These are phyloP conservation scores for Pestalotiopsis sp. DNA, from an alignment of 2,329 filamentous ascomycete genomes.

Conservation along the genomic window DNA sequence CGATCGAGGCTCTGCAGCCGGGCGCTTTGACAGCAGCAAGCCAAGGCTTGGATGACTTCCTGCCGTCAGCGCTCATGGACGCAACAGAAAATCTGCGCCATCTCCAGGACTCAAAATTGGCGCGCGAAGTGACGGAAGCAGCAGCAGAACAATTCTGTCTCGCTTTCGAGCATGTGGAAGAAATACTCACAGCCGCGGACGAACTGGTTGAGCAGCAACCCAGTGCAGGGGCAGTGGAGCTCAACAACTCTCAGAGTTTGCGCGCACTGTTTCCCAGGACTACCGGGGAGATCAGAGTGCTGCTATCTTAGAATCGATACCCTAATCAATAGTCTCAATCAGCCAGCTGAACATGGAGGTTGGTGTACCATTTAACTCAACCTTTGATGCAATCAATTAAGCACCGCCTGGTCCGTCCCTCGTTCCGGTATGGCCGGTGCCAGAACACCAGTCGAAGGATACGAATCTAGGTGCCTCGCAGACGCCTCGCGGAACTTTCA, in stretches of 20 bases:
- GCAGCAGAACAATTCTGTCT: constrained; percentile 83
- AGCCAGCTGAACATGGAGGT: neutral
- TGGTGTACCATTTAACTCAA: neutral
- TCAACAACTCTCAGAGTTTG: constrained; percentile 34
- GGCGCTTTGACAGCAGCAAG: constrained; percentile 67
- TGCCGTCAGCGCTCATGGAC: constrained; percentile 92
- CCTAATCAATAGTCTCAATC: neutral
- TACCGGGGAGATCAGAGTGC: constrained; percentile 60
- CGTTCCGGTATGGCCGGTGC: neutral
- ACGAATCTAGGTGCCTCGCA: neutral
- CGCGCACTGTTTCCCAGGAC: constrained; percentile 59
- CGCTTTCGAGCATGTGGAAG: constrained; percentile 72
- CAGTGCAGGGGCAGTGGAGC: constrained; percentile 20
- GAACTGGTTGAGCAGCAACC: constrained; percentile 32
- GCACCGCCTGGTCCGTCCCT: neutral
- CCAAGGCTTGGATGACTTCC: constrained; percentile 82
- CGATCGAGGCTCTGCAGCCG: constrained; percentile 60
- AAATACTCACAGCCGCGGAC: constrained; percentile 48
- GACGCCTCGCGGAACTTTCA: neutral
- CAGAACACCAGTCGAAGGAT: neutral
- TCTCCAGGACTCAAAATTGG: constrained; percentile 72
- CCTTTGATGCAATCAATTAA: neutral
- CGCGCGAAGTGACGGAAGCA: constrained; percentile 77
- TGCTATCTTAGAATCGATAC: constrained; percentile 48
- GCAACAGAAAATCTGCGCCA: constrained; percentile 79